Conservation (phyloP, 106 monocot species). For the Acorus calamus region DNA sequence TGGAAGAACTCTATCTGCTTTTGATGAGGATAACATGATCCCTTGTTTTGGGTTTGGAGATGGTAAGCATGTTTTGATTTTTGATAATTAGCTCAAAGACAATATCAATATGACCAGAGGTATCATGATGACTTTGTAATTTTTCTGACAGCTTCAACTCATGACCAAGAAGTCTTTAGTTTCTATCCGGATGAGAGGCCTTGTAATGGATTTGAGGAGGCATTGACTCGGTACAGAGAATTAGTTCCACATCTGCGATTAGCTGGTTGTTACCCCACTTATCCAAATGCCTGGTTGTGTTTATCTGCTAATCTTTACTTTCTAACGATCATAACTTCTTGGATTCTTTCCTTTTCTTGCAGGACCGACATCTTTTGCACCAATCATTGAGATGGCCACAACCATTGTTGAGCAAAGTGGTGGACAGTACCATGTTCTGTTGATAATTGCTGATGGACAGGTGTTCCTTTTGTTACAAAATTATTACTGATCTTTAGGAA, state of each 20-base stretch:
- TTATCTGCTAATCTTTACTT: neutral
- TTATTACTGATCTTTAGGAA: too few species aligned
- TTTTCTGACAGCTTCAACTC: constrained; percentile 30
- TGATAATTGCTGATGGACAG: constrained; percentile 92
- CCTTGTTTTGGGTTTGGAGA: constrained; percentile 98
- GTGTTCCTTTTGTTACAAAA: constrained; percentile 1
- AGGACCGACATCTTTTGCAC: constrained; percentile 82
- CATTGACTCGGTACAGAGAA: constrained; percentile 30
- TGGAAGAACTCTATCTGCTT: constrained; percentile 66
- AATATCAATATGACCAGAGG: neutral
- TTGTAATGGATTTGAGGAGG: constrained; percentile 41
- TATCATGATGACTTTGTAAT: neutral
- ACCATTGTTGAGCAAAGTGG: constrained; percentile 57
- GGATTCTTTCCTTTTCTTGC: neutral
- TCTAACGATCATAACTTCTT: neutral
- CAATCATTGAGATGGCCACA: constrained; percentile 72
- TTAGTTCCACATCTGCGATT: constrained; percentile 35
- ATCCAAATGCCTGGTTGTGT: neutral
- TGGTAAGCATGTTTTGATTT: constrained; percentile 44
- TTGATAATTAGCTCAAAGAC: neutral
- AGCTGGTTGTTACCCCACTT: constrained; percentile 18
- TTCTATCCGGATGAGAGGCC: constrained; percentile 32
- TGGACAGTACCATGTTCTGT: constrained; percentile 74
- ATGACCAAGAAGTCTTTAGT: constrained; percentile 43
- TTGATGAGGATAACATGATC: constrained; percentile 90